Conservation (phyloP, 768 basidiomycete genomes). For the Podaxis sp. region DNA sequence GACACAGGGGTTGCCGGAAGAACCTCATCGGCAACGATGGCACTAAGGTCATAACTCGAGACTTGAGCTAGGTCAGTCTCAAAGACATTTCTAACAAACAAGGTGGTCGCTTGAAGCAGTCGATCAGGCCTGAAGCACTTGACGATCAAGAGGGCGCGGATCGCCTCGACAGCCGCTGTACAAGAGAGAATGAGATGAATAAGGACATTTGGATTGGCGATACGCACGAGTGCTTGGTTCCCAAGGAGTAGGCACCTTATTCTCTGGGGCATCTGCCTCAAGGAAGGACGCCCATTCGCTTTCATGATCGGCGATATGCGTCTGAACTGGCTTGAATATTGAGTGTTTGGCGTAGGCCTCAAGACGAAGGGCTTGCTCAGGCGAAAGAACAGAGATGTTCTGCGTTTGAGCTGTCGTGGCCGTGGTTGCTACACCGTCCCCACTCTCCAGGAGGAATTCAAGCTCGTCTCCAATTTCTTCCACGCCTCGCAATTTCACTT, state of each 20-base stretch:
- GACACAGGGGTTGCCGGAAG: conserved; percentile 82
- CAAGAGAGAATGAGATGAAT: conserved; percentile 8
- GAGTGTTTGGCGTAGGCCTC: conserved; percentile 69
- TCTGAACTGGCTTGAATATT: conserved; percentile 76
- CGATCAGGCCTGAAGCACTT: conserved; percentile 95
- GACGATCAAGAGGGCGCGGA: conserved; percentile 75
- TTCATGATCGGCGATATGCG: conserved; percentile 59
- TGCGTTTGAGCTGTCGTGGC: conserved; percentile 35
- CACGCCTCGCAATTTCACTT: conserved; percentile 79
- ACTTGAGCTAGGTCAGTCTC: conserved; percentile 74
- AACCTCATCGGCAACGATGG: conserved; percentile 80
- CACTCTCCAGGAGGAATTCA: conserved; percentile 90
- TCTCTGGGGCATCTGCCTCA: conserved; percentile 64
- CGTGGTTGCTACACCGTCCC: conserved; percentile 55
- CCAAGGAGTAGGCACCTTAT: conserved; percentile 76
- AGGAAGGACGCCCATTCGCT: conserved; percentile 75
- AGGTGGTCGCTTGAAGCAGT: conserved; percentile 76
- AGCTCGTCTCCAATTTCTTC: conserved; percentile 84
- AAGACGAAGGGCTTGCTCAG: conserved; percentile 71
- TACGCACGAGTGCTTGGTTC: conserved; percentile 72
- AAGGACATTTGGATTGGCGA: neutral
- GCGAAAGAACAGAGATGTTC: conserved; percentile 50
- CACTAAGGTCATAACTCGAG: conserved; percentile 72
- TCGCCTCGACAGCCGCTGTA: conserved; percentile 69
- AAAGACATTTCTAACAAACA: conserved; percentile 78